These are phyloP conservation scores for Taphrina communis DNA, from an alignment of 1,139 yeast species.

Conservation along the genomic window DNA sequence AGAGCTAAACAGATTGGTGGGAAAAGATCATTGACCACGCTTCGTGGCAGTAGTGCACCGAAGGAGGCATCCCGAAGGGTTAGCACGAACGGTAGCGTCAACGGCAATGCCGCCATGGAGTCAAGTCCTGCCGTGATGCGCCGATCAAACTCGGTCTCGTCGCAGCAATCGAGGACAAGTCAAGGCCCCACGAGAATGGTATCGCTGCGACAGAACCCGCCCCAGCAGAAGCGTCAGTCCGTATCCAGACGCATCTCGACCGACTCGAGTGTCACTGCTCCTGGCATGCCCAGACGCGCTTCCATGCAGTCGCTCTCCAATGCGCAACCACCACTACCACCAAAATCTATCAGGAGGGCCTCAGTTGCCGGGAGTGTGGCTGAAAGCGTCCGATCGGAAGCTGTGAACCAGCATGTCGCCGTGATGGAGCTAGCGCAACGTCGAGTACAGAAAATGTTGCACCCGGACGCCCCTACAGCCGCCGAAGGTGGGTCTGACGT, in stretches of 20 bases:
- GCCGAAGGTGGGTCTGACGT: conserved; percentile 17
- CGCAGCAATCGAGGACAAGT: conserved; percentile 21
- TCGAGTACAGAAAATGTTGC: conserved; percentile 32
- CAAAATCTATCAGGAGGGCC: conserved; percentile 23
- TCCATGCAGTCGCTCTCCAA: conserved; percentile 34
- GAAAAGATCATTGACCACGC: conserved; percentile 12
- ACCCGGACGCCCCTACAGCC: conserved; percentile 13
- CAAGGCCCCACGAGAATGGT: conserved; percentile 27
- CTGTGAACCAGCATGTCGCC: conserved; percentile 33
- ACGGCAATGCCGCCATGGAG: neutral
- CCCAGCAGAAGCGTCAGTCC: conserved; percentile 15
- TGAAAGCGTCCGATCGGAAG: conserved; percentile 31
- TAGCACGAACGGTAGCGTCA: conserved; percentile 7
- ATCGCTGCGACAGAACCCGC: conserved; percentile 6
- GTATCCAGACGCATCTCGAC: conserved; percentile 5
- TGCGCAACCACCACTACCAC: conserved; percentile 29
- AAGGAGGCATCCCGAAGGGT: neutral
- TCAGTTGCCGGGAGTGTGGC: conserved; percentile 33
- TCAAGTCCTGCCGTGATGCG: conserved; percentile 14
- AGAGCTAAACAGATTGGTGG: conserved; percentile 33
- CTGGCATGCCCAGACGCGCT: conserved; percentile 30
- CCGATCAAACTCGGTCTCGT: conserved; percentile 17
- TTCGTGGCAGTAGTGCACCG: conserved; percentile 12
- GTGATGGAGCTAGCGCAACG: conserved; percentile 37
- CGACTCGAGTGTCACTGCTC: neutral